A percentile compares a stretch with the other conserved stretches of the same genome.
Evolutionary conservation across 2,329 filamentous ascomycete species (phyloP).

Genomic region (Verticillium longisporum): DNA sequence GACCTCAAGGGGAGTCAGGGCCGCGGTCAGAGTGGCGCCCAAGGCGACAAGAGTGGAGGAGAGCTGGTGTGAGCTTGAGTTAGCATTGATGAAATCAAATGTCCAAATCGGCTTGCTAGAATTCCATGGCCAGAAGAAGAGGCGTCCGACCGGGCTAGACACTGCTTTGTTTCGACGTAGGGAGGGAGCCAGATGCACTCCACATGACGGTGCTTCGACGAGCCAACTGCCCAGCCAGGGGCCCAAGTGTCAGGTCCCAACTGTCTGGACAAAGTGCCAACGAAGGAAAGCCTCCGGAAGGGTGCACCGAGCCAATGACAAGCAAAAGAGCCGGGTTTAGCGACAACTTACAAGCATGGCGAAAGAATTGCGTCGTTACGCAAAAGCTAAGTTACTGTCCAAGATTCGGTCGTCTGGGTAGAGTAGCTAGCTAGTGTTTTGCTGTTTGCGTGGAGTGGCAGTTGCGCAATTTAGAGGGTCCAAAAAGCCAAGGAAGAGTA

Average conservation of each 20-base stretch:
- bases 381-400: background rate
- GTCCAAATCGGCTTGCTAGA: too few relatives aligned
- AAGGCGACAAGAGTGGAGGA: slow-evolving; percentile 41
- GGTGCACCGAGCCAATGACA: background rate
- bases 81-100: background rate
- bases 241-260: background rate
- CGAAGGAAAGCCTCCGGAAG: background rate
- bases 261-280: background rate
- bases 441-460: background rate
- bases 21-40: slow-evolving; percentile 44
- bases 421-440: background rate
- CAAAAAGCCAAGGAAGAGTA: background rate
- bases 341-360: background rate
- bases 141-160: too few relatives aligned
- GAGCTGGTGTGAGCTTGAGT: background rate
- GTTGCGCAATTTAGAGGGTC: background rate
- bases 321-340: background rate
- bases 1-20: slow-evolving; percentile 51
- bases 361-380: background rate
- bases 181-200: too few relatives aligned
- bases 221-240: background rate
- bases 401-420: background rate
- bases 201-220: too few relatives aligned
- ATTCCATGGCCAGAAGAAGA: too few relatives aligned
- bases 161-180: too few relatives aligned